A percentile compares a stretch with the other conserved stretches of the same genome.
Conservation (phyloP, 129 eudicot species). For the Flaveria linearis region DNA sequence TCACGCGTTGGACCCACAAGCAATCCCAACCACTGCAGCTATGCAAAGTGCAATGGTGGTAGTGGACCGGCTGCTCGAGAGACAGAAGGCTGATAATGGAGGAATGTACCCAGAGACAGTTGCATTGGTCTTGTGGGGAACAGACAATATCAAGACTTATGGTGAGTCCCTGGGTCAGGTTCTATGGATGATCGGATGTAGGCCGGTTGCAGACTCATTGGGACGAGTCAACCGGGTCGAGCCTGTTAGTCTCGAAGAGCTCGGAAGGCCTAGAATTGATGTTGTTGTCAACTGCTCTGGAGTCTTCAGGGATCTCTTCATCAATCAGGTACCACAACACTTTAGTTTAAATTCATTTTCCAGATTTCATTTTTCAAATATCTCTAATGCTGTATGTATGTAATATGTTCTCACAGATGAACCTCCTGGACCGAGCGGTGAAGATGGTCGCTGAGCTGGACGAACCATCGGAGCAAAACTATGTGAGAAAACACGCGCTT, state of each 20-base stretch:
- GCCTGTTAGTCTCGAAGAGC: conserved; percentile 90
- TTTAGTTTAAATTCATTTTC: conserved; percentile 8
- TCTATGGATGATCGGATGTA: conserved; percentile 95
- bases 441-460: conserved; percentile 99
- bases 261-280: conserved; percentile 97
- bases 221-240: conserved; percentile 95
- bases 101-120: conserved; percentile 96
- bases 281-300: conserved; percentile 99
- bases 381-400: conserved; percentile 3
- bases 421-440: conserved; percentile 89
- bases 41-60: conserved; percentile 94
- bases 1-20: conserved; percentile 97
- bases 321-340: conserved; percentile 67
- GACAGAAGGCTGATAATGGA: conserved; percentile 95
- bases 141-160: conserved; percentile 95
- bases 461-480: conserved; percentile 85
- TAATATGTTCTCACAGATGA: conserved; percentile 58
- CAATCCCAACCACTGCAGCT: conserved; percentile 97
- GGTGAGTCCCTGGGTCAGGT: conserved; percentile 99
- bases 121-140: conserved; percentile 98
- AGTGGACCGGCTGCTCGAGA: conserved; percentile 89
- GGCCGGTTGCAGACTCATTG: conserved; percentile 76
- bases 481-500: conserved; percentile 85
- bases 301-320: conserved; percentile 96
- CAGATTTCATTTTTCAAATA: not conserved